These are phyloP conservation scores for Rhizoclosmatium globosum DNA, from an alignment of 192 early-diverging fungal genomes.

Conservation along the genomic window DNA sequence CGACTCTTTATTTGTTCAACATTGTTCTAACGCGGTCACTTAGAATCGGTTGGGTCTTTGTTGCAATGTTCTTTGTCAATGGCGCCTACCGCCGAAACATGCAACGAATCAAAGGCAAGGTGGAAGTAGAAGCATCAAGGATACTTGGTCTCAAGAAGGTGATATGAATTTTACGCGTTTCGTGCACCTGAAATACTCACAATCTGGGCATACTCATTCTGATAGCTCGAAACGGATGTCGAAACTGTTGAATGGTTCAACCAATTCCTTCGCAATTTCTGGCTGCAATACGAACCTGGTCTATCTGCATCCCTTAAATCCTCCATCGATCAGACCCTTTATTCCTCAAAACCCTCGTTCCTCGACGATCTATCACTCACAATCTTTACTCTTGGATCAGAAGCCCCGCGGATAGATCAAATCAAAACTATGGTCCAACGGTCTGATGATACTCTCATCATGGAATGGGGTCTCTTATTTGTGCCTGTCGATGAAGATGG, in stretches of 20 bases:
- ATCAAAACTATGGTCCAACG: slow-evolving; percentile 47
- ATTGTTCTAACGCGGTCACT: too few species aligned
- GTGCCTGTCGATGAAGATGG: slow-evolving; percentile 80
- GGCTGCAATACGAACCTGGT: slow-evolving; percentile 91
- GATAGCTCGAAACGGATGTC: slow-evolving; percentile 32
- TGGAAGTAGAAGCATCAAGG: slow-evolving; percentile 17
- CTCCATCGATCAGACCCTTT: slow-evolving; percentile 76
- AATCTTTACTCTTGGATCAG: slow-evolving; percentile 56
- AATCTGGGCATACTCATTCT: neutral
- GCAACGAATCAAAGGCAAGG: slow-evolving; percentile 26
- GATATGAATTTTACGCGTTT: neutral
- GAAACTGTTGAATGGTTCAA: slow-evolving; percentile 93
- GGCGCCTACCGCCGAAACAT: slow-evolving; percentile 32
- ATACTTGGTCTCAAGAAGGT: slow-evolving; percentile 30
- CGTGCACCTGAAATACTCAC: neutral
- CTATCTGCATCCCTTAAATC: slow-evolving; percentile 78
- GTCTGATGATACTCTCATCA: slow-evolving; percentile 63
- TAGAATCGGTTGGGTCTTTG: slow-evolving; percentile 38
- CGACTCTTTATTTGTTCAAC: slow-evolving; percentile 16
- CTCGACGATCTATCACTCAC: slow-evolving; percentile 53
- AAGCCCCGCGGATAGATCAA: slow-evolving; percentile 54
- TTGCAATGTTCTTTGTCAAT: slow-evolving; percentile 31
- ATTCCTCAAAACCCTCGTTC: slow-evolving; percentile 55
- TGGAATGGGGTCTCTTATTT: slow-evolving; percentile 92
- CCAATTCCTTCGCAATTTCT: slow-evolving; percentile 82